phyloP scores from a whole-genome alignment of 768 basidiomycete genomes.

The Ramaria rubella region DNA sequence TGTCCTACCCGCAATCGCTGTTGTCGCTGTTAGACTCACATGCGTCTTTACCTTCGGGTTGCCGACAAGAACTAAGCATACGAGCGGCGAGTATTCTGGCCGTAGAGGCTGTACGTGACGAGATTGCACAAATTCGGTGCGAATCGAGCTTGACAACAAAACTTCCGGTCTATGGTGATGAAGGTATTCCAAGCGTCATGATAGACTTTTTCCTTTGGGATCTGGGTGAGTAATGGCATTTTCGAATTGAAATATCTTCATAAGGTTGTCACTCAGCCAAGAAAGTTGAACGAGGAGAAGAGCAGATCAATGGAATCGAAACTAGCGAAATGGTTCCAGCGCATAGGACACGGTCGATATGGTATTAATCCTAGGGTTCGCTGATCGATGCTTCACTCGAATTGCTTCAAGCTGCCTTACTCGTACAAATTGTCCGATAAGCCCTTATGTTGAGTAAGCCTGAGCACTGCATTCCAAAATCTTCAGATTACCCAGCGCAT shows the following conservation, averaged over 20 bases:
- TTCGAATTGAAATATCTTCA: not conserved
- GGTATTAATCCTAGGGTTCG: conserved; percentile 53
- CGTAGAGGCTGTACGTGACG: conserved; percentile 64
- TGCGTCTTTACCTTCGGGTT: conserved; percentile 45
- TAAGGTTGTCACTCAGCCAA: conserved; percentile 38
- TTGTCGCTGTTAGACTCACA: conserved; percentile 42
- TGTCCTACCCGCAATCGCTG: conserved; percentile 63
- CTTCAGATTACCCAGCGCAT: no score
- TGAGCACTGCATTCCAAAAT: no score
- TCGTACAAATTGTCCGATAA: not conserved
- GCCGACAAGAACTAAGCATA: conserved; percentile 66
- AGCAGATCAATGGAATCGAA: conserved; percentile 51
- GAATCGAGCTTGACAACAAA: conserved; percentile 26
- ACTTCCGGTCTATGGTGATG: conserved; percentile 19
- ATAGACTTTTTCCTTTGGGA: conserved; percentile 94
- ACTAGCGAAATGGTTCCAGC: conserved; percentile 55
- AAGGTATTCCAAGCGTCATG: conserved; percentile 60
- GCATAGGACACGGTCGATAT: conserved; percentile 77
- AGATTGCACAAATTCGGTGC: conserved; percentile 33
- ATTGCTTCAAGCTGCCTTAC: not conserved
- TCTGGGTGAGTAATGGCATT: conserved; percentile 25
- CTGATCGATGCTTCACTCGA: not conserved
- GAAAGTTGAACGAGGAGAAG: conserved; percentile 56
- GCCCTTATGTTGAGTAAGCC: no score
- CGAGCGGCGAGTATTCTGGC: conserved; percentile 75